Conservation (phyloP, 2,329 filamentous ascomycete genomes). For the Penicillium thymicola region DNA sequence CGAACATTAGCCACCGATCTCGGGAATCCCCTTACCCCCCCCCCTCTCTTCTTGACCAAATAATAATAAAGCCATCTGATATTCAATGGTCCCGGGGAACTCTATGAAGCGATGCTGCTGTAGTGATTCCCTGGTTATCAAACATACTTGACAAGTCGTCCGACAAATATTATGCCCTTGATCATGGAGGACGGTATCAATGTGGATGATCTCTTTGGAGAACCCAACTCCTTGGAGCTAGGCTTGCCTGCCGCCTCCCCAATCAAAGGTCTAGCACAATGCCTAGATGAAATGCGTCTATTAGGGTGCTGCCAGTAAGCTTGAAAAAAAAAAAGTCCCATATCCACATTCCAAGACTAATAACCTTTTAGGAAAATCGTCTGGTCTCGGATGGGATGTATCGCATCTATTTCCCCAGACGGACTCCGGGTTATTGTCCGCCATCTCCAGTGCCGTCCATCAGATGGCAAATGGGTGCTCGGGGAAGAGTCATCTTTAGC, state of each 20-base stretch:
- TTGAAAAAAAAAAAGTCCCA: background rate
- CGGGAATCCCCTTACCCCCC: background rate
- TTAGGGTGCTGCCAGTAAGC: slow-evolving; percentile 80
- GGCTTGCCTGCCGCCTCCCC: slow-evolving; percentile 52
- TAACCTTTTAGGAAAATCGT: slow-evolving; percentile 62
- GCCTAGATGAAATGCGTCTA: slow-evolving; percentile 71
- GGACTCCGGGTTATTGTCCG: slow-evolving; percentile 68
- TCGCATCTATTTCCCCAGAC: slow-evolving; percentile 75
- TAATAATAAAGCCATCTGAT: slow-evolving; percentile 4
- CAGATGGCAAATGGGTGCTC: slow-evolving; percentile 71
- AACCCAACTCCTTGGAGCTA: slow-evolving; percentile 57
- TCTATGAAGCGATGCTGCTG: slow-evolving; percentile 19
- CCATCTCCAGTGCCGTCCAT: slow-evolving; percentile 65
- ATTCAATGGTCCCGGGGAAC: slow-evolving; percentile 2
- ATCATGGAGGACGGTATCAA: slow-evolving; percentile 59
- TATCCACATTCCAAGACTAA: slow-evolving; percentile 17
- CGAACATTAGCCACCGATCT: background rate
- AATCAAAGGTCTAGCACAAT: slow-evolving; percentile 66
- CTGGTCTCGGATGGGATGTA: slow-evolving; percentile 84
- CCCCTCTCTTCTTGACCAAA: background rate
- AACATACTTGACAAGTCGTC: slow-evolving; percentile 1
- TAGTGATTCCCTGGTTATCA: slow-evolving; percentile 3
- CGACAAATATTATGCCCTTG: slow-evolving; percentile 43
- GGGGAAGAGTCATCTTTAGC: slow-evolving; percentile 65
- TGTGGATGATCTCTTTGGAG: slow-evolving; percentile 73